Evolutionary conservation across 2,329 filamentous ascomycete genomes (phyloP), one percentile per base, ranked within the genome.

Genomic region (Xylaria sp.): DNA sequence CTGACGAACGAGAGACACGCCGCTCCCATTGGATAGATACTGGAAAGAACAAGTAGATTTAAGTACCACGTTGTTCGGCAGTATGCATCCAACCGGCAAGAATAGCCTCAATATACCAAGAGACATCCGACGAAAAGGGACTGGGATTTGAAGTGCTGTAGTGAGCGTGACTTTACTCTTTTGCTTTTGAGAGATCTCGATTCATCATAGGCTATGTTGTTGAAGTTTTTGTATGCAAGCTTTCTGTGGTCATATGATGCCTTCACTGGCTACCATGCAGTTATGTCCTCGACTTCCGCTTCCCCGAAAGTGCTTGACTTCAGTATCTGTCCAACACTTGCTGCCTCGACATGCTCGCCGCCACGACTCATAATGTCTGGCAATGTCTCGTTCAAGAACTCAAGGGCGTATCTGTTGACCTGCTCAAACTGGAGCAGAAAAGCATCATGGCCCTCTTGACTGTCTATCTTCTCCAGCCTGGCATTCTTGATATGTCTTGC

Each of bases 371-470:
- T 97, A 67, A 99, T 94, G 68, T 97, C 92, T 0, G 93, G 92
- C 31, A 99, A 77, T 2, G 90, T 88, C 71, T 94, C 88, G 61
- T 89, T 85, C 76, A 99, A 82, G 74, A 99, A 99, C 2, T 86
- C 86, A 17, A 97, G 79, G 52, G 97, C 88, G 74, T 97, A 92
- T 33, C 82, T 84, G 78, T 99, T 99, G 62, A 98, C 95, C 78
- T 98, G 94, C 80, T 97, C 92, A 73, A 99, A 99, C 77, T 99
- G 94, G 57, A 99, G 80, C 72, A 99, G 78, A 77, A 99, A 99
- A 0, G 95, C 95, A 77, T 99, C 95, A 72, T 99, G 95, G 1
- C 95, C 95, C 75, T 99, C 95, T 0, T 92, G 91, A 64, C 91
- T 96, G 72, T 98, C 92, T 63, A 99, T 99, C 49, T 89, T 92